Base-by-base conservation (phyloP, 768 basidiomycete species). In the Termitomyces sp. region DNA sequence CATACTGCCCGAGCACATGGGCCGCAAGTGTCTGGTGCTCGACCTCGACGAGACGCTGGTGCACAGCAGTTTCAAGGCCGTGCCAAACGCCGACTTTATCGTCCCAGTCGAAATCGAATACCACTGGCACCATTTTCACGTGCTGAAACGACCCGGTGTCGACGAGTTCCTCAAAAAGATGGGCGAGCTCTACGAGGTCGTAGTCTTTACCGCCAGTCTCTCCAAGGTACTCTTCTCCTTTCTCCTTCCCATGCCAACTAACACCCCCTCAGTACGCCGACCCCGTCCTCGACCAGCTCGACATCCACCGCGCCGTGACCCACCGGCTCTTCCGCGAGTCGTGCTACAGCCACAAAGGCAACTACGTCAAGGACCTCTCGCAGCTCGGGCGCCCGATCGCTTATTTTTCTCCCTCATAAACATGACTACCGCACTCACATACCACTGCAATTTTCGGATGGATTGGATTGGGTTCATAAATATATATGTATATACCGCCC, bases 341-440 rank as follows among this genome's bases (percentile, higher is more conserved):
- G 67, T 99, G 97, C 74, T 98, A 95, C 71, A 97, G 94, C 71
- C 97, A 98, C 77, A 91, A 90, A 72, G 97, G 97, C 51, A 98
- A 95, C 78, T 99, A 98, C 69, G 96, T 99, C 75, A 99, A 99
- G 93, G 96, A 99, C 72, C 80, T 99, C 33, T 98, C 96, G 13
- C 97, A 98, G 75, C 81, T 99, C 54, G 97, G 97, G 52, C 87
- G 97, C 33, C 92, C 93, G 5, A 93, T 97, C 64, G 82, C 84
- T 42, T n/a, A n/a, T n/a, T 30, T 7, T 7, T 7, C 30, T 30
- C 7, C 30, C 30, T 30, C 7, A 7, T 7, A 30, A 7, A 30
- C 7, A 30, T 30, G 30, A 30, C 30, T 3, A 7, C 30, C 30
- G 30, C 30, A 4, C 30, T 30, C 30, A 7, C 30, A 30, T 30